A percentile compares a stretch with the other conserved stretches of the same genome.
phyloP scores from a whole-genome alignment of 2,329 filamentous ascomycete genomes.

The Pseudogymnoascus sp. region DNA sequence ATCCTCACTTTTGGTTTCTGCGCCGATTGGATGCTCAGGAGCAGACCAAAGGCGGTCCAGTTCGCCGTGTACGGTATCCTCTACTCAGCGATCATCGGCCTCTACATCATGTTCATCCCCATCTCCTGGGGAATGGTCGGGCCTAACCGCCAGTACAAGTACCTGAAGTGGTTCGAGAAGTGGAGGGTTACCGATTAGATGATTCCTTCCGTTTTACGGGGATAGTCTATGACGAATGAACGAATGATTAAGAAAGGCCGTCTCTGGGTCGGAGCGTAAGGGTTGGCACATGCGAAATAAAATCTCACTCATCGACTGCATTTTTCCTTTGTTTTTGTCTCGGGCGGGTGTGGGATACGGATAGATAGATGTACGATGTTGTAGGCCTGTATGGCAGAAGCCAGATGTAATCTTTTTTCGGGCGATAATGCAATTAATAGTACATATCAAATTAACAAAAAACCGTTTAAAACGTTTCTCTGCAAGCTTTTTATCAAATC shows the following conservation, averaged over 20 bases:
- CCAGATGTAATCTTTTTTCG: neutral
- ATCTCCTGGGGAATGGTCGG: constrained; percentile 97
- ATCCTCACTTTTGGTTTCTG: constrained; percentile 85
- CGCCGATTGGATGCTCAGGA: constrained; percentile 70
- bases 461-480: neutral
- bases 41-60: constrained; percentile 54
- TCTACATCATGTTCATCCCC: constrained; percentile 85
- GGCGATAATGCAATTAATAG: constrained; percentile 5
- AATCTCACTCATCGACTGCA: constrained; percentile 7
- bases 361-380: constrained; percentile 3
- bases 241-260: neutral
- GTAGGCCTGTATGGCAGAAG: neutral
- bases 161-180: constrained; percentile 85
- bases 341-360: neutral
- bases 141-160: constrained; percentile 69
- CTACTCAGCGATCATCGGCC: constrained; percentile 64
- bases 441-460: neutral
- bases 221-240: neutral
- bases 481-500: neutral
- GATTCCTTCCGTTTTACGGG: neutral
- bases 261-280: neutral
- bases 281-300: neutral
- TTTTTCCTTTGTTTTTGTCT: neutral
- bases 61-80: constrained; percentile 62
- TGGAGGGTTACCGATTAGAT: constrained; percentile 48